Percentiles rank a stretch among this genome's conserved stretches.
Evolutionary conservation across 202 grass and related monocot species (phyloP).

Genomic region (Eragrostis tef): DNA sequence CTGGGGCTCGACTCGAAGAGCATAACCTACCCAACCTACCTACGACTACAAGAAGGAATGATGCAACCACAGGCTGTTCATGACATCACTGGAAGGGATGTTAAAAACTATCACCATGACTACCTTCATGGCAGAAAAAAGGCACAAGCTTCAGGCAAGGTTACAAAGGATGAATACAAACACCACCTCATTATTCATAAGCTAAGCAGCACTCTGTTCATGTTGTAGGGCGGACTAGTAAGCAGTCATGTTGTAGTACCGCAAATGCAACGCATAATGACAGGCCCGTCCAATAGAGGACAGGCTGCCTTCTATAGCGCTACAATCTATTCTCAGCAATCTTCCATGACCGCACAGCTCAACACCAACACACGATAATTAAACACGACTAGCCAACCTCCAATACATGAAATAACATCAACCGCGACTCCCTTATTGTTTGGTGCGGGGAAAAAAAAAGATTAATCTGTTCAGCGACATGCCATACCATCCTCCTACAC

Average conservation of each 20-base stretch:
- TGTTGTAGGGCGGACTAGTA: too few species aligned
- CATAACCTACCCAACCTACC: background rate
- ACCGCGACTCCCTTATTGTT: constrained; percentile 38
- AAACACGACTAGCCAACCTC: constrained; percentile 25
- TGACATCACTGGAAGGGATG: too few species aligned
- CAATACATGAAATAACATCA: background rate
- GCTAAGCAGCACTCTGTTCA: too few species aligned
- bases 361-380: background rate
- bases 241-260: background rate
- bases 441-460: background rate
- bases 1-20: background rate
- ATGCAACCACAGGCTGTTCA: background rate
- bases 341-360: background rate
- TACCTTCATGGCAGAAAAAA: too few species aligned
- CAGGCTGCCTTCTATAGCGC: too few species aligned
- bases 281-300: background rate
- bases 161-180: too few species aligned
- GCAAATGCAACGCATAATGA: background rate
- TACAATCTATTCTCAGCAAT: background rate
- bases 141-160: too few species aligned
- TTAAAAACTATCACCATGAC: too few species aligned
- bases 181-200: too few species aligned
- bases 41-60: background rate
- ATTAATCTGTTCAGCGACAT: background rate
- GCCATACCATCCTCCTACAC: background rate